These are phyloP conservation scores for Colletotrichum sp. DNA, from an alignment of 2,329 filamentous ascomycete genomes.

Conservation along the genomic window DNA sequence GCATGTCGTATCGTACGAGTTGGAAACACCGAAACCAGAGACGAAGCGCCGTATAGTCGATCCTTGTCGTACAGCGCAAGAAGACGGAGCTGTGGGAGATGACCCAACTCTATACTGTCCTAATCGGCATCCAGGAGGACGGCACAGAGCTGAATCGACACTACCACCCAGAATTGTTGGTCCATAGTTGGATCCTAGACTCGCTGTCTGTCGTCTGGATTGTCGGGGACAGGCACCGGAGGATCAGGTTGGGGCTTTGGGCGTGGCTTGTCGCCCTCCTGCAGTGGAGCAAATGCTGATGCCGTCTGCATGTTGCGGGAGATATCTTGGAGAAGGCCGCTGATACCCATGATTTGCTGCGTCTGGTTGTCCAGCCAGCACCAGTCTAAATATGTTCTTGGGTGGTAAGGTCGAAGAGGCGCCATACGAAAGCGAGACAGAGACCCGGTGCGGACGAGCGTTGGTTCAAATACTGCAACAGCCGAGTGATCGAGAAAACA, in stretches of 20 bases:
- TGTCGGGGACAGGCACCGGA: constrained; percentile 31
- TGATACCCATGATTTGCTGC: not conserved
- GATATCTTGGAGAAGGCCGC: not conserved
- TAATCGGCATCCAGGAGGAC: not conserved
- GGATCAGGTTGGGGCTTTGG: constrained; percentile 35
- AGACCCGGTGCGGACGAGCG: not conserved
- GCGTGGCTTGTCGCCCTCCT: constrained; percentile 27
- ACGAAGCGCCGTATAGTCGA: not conserved
- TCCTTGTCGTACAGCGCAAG: not conserved
- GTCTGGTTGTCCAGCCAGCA: not conserved
- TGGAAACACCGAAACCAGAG: not conserved
- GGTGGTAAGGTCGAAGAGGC: not conserved
- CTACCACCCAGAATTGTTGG: not conserved
- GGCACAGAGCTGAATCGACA: not conserved
- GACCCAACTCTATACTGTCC: not conserved
- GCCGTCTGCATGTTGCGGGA: not conserved
- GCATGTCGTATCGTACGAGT: not conserved
- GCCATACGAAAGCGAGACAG: not conserved
- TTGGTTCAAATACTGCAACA: not conserved
- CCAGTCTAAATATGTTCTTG: not conserved
- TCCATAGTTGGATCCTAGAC: not conserved
- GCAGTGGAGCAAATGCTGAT: not conserved
- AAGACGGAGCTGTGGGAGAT: not conserved
- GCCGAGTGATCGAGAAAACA: not conserved
- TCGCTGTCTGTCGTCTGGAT: constrained; percentile 24